Conservation (phyloP, 2,329 filamentous ascomycete genomes). For the Nemania diffusa region DNA sequence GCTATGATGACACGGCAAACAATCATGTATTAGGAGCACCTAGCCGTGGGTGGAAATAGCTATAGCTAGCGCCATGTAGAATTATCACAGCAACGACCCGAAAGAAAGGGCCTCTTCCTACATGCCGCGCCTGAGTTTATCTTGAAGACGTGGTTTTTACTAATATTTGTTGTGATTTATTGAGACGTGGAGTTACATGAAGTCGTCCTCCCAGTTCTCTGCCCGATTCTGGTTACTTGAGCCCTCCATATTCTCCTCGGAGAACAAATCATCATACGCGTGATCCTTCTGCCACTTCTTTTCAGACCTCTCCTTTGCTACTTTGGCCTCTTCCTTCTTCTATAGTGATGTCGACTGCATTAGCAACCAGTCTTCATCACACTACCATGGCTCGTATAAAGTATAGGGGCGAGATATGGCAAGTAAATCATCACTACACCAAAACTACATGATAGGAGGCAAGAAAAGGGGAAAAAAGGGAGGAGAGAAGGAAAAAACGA, state of each 20-base stretch:
- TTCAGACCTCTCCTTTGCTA: slow-evolving; percentile 84
- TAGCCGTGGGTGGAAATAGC: background rate
- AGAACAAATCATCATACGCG: slow-evolving; percentile 92
- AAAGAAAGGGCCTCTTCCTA: background rate
- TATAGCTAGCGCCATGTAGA: background rate
- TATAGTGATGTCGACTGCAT: slow-evolving; percentile 46
- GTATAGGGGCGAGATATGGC: background rate
- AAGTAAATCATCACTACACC: background rate
- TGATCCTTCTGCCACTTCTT: slow-evolving; percentile 97
- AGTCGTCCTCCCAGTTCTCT: slow-evolving; percentile 86
- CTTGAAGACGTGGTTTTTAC: background rate
- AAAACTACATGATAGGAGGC: background rate
- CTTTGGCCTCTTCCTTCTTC: slow-evolving; percentile 79
- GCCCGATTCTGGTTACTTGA: slow-evolving; percentile 88
- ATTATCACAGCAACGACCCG: background rate
- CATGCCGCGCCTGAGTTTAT: background rate
- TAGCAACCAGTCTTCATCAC: background rate
- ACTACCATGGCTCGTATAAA: background rate
- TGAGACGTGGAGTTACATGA: slow-evolving; percentile 71
- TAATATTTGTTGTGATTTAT: background rate
- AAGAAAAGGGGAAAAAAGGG: background rate
- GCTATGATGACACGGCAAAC: background rate
- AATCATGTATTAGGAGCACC: background rate
- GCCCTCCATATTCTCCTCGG: slow-evolving; percentile 79
- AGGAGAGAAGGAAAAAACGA: slow-evolving; percentile 41